These are phyloP conservation scores for Tolypocladium pustulatum DNA, from an alignment of 2,329 filamentous ascomycete species.

Conservation along the genomic window DNA sequence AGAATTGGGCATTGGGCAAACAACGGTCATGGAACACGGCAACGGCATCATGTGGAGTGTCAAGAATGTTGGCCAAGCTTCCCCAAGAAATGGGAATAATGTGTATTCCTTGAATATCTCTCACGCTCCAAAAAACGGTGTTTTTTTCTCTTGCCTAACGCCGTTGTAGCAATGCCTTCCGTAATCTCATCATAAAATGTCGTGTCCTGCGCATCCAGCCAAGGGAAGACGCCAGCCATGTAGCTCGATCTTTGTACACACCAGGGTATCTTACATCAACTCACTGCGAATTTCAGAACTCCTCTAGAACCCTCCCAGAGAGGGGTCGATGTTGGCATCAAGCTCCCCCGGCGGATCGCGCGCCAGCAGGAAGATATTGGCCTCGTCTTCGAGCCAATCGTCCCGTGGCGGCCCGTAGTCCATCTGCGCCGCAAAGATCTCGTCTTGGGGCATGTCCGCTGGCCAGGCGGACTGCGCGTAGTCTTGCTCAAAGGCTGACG, in stretches of 20 bases:
- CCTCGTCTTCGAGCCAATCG: constrained; percentile 33
- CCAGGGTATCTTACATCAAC: not conserved
- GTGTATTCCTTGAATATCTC: not conserved
- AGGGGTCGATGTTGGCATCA: constrained; percentile 21
- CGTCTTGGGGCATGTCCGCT: constrained; percentile 14
- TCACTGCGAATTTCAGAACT: not conserved
- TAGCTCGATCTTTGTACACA: not conserved
- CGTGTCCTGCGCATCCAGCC: not conserved
- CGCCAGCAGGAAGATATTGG: constrained; percentile 29
- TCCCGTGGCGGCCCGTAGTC: constrained; percentile 21
- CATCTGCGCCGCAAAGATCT: constrained; percentile 23
- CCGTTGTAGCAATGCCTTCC: not conserved
- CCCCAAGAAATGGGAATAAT: not conserved
- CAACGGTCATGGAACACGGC: not conserved
- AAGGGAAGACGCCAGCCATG: not conserved
- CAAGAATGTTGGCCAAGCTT: not conserved
- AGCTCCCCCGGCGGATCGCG: constrained; percentile 11
- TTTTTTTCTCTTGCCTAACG: not conserved
- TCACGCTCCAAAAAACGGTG: not conserved
- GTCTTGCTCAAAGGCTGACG: constrained; percentile 11
- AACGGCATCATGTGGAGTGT: not conserved
- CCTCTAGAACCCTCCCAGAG: constrained; percentile 10
- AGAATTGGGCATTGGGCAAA: not conserved
- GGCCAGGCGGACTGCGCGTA: constrained; percentile 12
- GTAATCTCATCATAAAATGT: not conserved